Percentiles rank a stretch among this genome's conserved stretches.
These are phyloP conservation scores for Tephrocybe sp. DNA, from an alignment of 768 basidiomycete species.

Conservation along the genomic window DNA sequence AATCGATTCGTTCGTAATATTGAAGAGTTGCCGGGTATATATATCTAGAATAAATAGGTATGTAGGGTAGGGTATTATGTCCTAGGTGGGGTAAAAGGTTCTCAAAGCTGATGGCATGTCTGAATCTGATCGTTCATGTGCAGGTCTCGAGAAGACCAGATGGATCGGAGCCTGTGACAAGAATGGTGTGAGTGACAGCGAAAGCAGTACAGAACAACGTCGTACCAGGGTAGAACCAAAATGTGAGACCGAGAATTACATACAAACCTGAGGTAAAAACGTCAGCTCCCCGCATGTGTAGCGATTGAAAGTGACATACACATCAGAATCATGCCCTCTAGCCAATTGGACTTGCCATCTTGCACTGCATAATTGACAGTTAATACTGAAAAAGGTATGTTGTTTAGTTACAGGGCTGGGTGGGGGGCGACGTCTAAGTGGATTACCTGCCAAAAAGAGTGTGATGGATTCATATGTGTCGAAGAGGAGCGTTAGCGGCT, in stretches of 20 bases:
- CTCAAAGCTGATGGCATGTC: not conserved
- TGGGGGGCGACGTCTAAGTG: too few species aligned
- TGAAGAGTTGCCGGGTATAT: not conserved
- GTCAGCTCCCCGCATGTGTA: not conserved
- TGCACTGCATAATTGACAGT: constrained; percentile 85
- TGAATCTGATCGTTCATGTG: not conserved
- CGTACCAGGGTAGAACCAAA: constrained; percentile 61
- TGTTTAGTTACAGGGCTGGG: too few species aligned
- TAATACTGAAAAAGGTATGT: constrained; percentile 48
- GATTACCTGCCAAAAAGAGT: constrained; percentile 49
- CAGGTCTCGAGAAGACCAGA: constrained; percentile 28
- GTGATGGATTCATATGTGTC: constrained; percentile 85
- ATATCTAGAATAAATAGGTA: not conserved
- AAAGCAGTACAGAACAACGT: not conserved
- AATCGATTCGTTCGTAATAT: too few species aligned
- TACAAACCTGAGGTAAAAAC: constrained; percentile 50
- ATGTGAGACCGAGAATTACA: constrained; percentile 66
- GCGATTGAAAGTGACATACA: constrained; percentile 37
- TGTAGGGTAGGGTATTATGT: too few species aligned
- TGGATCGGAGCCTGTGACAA: constrained; percentile 29
- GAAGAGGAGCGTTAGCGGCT: constrained; percentile 79
- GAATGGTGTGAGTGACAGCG: not conserved
- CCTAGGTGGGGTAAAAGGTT: too few species aligned
- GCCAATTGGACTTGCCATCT: constrained; percentile 89
- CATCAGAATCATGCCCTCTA: constrained; percentile 79